Evolutionary conservation across 202 grass and related monocot genomes (phyloP).

Genomic region (Zizania palustris): DNA sequence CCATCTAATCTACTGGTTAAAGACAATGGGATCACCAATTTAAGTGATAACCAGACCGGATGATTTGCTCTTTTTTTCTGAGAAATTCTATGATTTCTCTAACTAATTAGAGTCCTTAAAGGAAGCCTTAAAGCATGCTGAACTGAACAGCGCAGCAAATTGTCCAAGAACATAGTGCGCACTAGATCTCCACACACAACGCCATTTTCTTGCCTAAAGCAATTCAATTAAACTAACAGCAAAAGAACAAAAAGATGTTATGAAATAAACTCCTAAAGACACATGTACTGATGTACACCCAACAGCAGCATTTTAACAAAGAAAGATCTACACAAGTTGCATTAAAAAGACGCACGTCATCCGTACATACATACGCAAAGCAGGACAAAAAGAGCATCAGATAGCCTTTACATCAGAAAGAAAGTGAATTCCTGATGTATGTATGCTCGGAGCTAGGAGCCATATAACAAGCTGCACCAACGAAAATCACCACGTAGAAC

Average conservation of each 20-base stretch:
- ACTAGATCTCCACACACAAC: neutral
- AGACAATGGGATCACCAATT: too few relatives aligned
- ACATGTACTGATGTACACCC: neutral
- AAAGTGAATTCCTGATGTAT: neutral
- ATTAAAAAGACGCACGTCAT: neutral
- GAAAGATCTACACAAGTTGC: neutral
- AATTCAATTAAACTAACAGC: conserved; percentile 9
- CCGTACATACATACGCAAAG: conserved; percentile 26
- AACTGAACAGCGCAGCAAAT: neutral
- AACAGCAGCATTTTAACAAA: neutral
- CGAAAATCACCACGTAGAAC: neutral
- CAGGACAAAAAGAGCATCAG: conserved; percentile 25
- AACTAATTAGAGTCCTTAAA: too few relatives aligned
- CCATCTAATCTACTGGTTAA: too few relatives aligned
- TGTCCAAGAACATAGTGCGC: neutral
- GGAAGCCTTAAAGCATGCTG: neutral
- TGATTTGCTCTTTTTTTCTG: too few relatives aligned
- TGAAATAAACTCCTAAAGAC: neutral
- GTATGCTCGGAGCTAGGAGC: neutral
- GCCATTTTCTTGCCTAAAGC: neutral
- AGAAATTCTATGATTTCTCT: too few relatives aligned
- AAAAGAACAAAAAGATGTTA: neutral
- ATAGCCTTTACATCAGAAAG: conserved; percentile 37
- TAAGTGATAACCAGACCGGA: too few relatives aligned
- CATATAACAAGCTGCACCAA: neutral